Evolutionary conservation across 768 basidiomycete genomes (phyloP).

Genomic region (Porpolomopsis calyptriformis): DNA sequence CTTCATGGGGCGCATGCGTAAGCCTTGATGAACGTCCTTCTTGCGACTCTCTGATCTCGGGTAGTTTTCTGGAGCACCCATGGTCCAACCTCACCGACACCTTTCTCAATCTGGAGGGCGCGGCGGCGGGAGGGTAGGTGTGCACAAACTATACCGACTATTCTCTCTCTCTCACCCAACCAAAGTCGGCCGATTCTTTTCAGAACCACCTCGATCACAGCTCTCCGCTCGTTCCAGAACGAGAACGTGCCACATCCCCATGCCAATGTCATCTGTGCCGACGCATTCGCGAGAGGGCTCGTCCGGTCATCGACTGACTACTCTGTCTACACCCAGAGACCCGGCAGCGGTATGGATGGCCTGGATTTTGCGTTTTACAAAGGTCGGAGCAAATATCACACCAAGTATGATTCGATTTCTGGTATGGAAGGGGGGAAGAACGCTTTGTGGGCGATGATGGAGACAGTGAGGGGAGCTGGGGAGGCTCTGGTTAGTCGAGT

Average conservation of each 20-base stretch:
- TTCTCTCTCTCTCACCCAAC: constrained; percentile 1
- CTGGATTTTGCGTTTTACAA: constrained; percentile 74
- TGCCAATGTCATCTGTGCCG: constrained; percentile 57
- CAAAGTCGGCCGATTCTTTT: constrained; percentile 65
- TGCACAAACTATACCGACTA: not conserved
- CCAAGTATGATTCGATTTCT: constrained; percentile 57
- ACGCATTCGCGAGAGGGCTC: constrained; percentile 55
- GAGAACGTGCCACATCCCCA: constrained; percentile 53
- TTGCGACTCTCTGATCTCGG: not conserved
- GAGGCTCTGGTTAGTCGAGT: constrained; percentile 40
- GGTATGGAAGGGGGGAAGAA: constrained; percentile 38
- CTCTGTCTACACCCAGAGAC: constrained; percentile 44
- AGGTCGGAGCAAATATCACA: constrained; percentile 68
- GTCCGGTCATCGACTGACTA: constrained; percentile 69
- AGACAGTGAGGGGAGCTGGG: constrained; percentile 47
- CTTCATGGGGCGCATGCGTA: constrained; percentile 64
- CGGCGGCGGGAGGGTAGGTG: constrained; percentile 62
- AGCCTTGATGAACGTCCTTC: constrained; percentile 1
- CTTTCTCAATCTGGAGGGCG: constrained; percentile 80
- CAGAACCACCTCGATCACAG: constrained; percentile 51
- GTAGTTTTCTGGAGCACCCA: constrained; percentile 61
- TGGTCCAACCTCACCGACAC: constrained; percentile 57
- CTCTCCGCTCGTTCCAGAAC: constrained; percentile 41
- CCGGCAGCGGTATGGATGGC: constrained; percentile 56
- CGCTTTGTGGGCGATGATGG: constrained; percentile 74